Conservation (phyloP, 2,329 filamentous ascomycete genomes). For the Whalleya microplaca region DNA sequence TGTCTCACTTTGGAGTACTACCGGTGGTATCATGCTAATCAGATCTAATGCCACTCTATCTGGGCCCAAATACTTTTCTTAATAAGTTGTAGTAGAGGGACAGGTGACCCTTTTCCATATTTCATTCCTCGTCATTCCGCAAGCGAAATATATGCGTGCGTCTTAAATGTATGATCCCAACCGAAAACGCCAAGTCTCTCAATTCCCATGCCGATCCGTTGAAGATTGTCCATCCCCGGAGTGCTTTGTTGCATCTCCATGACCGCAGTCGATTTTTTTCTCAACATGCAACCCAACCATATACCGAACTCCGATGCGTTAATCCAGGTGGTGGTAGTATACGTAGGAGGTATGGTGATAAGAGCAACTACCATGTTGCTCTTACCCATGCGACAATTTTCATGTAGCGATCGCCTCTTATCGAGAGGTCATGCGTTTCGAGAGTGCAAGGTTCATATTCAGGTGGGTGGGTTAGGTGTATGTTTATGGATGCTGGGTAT, state of each 20-base stretch:
- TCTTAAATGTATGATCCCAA: not conserved
- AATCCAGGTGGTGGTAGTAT: slow-evolving; percentile 15
- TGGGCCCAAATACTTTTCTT: no score
- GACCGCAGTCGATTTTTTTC: slow-evolving; percentile 7
- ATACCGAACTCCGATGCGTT: slow-evolving; percentile 17
- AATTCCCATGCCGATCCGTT: not conserved
- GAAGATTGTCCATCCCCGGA: not conserved
- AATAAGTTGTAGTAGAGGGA: no score
- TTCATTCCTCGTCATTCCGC: not conserved
- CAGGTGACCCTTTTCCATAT: no score
- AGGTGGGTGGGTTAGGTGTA: not conserved
- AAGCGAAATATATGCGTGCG: not conserved
- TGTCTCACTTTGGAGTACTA: no score
- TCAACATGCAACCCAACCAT: slow-evolving; percentile 25
- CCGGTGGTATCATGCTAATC: no score
- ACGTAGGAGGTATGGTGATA: slow-evolving; percentile 9
- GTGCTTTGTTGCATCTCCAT: not conserved
- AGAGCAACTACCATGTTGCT: slow-evolving; percentile 9
- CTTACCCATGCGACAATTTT: slow-evolving; percentile 5
- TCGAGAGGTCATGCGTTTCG: not conserved
- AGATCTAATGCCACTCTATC: no score
- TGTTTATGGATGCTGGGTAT: slow-evolving; percentile 20
- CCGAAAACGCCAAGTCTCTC: not conserved
- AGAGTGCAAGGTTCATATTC: not conserved
- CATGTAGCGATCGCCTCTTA: not conserved